These are phyloP conservation scores for Ophiosphaerella korrae DNA, from an alignment of 2,329 filamentous ascomycete species.

Conservation along the genomic window DNA sequence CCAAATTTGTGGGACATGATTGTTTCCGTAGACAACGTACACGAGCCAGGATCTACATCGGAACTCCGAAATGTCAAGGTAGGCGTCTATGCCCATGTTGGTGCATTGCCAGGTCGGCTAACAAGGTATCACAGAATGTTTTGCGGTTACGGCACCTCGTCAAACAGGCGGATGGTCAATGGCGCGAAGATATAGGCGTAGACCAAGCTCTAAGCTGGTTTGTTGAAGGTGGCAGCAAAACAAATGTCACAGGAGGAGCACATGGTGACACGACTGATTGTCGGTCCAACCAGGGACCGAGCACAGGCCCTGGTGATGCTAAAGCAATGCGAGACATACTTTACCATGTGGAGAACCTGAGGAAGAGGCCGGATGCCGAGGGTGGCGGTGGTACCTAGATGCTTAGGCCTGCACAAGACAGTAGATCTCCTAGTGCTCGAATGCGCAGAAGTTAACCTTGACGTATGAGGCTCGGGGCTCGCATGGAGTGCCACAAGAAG, in stretches of 20 bases:
- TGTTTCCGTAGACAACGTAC: slow-evolving; percentile 61
- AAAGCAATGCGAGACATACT: slow-evolving; percentile 52
- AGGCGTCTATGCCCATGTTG: slow-evolving; percentile 10
- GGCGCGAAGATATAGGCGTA: slow-evolving; percentile 26
- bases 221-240: slow-evolving; percentile 3
- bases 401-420: background rate
- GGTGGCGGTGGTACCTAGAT: slow-evolving; percentile 26
- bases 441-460: slow-evolving; percentile 15
- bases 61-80: slow-evolving; percentile 41
- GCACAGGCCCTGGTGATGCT: slow-evolving; percentile 30
- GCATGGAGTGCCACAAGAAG: slow-evolving; percentile 21
- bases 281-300: slow-evolving; percentile 22
- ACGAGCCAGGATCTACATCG: slow-evolving; percentile 57
- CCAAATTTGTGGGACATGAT: slow-evolving; percentile 30
- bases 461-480: slow-evolving; percentile 23
- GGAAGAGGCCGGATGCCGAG: slow-evolving; percentile 53
- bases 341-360: slow-evolving; percentile 55
- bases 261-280: slow-evolving; percentile 6
- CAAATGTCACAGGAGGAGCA: slow-evolving; percentile 15
- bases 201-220: slow-evolving; percentile 24
- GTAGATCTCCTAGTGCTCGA: background rate
- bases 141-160: slow-evolving; percentile 35
- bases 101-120: background rate
- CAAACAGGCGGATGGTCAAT: slow-evolving; percentile 23
- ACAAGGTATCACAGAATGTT: slow-evolving; percentile 11